Conservation (phyloP, 176 grass and related monocot species). For the Phoenix roebelenii region DNA sequence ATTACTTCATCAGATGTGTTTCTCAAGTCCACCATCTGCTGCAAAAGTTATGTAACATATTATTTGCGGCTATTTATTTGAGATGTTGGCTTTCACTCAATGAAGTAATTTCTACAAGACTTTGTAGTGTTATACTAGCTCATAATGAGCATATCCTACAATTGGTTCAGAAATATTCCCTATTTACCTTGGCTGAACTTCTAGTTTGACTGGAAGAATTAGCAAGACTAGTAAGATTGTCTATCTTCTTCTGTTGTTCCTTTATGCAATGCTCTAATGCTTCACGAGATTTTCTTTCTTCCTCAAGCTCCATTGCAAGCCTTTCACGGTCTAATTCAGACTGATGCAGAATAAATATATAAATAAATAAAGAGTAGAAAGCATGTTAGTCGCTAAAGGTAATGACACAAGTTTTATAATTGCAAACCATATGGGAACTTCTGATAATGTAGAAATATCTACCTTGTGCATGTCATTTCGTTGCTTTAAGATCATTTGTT, state of each 20-base stretch:
- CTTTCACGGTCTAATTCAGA: constrained; percentile 84
- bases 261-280: constrained; percentile 36
- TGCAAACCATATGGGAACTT: background rate
- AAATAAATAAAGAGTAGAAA: no score
- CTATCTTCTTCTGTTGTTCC: constrained; percentile 59
- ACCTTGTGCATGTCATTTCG: constrained; percentile 98
- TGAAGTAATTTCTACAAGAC: no score
- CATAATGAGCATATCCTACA: no score
- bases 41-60: background rate
- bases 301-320: constrained; percentile 80
- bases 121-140: no score
- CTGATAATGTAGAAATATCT: background rate
- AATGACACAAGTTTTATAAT: no score
- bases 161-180: no score
- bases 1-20: constrained; percentile 11
- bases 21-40: background rate
- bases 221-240: constrained; percentile 24
- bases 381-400: no score
- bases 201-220: constrained; percentile 27
- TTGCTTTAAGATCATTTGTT: constrained; percentile 85
- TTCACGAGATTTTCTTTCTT: constrained; percentile 62
- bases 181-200: constrained; percentile 46
- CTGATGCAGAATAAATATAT: constrained; percentile 15
- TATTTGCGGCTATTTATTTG: no score
- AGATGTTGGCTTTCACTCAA: no score